phyloP scores from a whole-genome alignment of 2,329 filamentous ascomycete species.

The Phaeosphaeriaceae sp. region DNA sequence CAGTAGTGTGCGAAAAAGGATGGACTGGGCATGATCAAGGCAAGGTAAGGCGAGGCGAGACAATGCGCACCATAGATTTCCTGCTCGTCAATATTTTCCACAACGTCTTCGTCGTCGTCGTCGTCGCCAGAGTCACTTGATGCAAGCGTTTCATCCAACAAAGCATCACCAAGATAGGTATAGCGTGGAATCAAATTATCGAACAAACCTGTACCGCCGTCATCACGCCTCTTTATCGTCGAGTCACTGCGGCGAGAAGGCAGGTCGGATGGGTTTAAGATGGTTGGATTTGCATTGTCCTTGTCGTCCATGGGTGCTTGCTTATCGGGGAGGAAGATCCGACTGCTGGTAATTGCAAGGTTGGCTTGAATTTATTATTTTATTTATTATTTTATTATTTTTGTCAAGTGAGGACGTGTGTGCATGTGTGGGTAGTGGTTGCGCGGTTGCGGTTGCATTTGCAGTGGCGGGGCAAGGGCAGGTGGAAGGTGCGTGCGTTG shows the following conservation, averaged over 20 bases:
- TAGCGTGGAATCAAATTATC: constrained; percentile 59
- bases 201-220: constrained; percentile 61
- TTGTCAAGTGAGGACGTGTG: too few species aligned
- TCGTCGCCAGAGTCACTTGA: constrained; percentile 57
- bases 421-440: not conserved
- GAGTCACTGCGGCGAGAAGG: constrained; percentile 71
- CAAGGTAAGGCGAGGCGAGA: not conserved
- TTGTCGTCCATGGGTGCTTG: constrained; percentile 57
- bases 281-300: constrained; percentile 89
- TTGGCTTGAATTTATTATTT: too few species aligned
- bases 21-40: too few species aligned
- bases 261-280: constrained; percentile 85
- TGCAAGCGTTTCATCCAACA: constrained; percentile 48
- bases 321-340: constrained; percentile 7
- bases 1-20: too few species aligned
- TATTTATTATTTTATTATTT: too few species aligned
- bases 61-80: constrained; percentile 82
- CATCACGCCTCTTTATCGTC: constrained; percentile 52
- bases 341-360: too few species aligned
- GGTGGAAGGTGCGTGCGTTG: too few species aligned
- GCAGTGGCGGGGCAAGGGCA: constrained; percentile 10
- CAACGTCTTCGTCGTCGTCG: constrained; percentile 65
- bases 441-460: constrained; percentile 1
- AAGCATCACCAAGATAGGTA: constrained; percentile 56
- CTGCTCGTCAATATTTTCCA: constrained; percentile 92